Evolutionary conservation across 169 alveolate species (phyloP), one percentile per base, ranked within the genome.

Genomic region (Cyclospora cayetanensis): DNA sequence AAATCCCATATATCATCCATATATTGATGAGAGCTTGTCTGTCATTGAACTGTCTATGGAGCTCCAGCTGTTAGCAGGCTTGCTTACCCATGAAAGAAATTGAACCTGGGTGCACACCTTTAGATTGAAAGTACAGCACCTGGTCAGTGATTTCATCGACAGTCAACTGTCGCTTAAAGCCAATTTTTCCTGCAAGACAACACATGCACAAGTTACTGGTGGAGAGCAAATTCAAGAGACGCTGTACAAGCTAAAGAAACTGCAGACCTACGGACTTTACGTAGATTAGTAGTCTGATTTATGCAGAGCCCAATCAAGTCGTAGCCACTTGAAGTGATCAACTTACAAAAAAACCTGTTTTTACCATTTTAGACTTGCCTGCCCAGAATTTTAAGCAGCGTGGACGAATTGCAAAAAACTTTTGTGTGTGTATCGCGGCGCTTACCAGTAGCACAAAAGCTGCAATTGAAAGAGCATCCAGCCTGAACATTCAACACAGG

Each of bases 71-170:
- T 11, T 7, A 4, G 52, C 46, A 93, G 9, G 11, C 4, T 7
- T 12, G 53, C 85, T 39, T 94, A 90, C 98, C 98, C 97, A 95
- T 95, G 93, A 97, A 96, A n/a, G 97, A 96, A 7, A 97, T 93
- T 74, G 96, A 95, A 91, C 94, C 97, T 27, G 96, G 90, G 72
- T 94, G 79, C 66, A 94, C 94, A 1, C 97, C 96, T 70, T 88
- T 88, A n/a, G 94, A 95, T 87, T 94, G 96, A 82, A 96, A 95
- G 83, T 95, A 97, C 12, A 90, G 92, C 60, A 90, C 94, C 70
- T 97, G 98, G 70, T 96, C 98, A 42, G 97, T 94, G 35, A 97
- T 95, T 91, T 97, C 98, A 82, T 97, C 98, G 43, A 95, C 95
- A 11, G 95, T 95, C 43, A 97, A 89, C 85, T 97, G 97, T 83